These are phyloP conservation scores for Neurospora sp. DNA, from an alignment of 2,329 filamentous ascomycete genomes.

Conservation along the genomic window DNA sequence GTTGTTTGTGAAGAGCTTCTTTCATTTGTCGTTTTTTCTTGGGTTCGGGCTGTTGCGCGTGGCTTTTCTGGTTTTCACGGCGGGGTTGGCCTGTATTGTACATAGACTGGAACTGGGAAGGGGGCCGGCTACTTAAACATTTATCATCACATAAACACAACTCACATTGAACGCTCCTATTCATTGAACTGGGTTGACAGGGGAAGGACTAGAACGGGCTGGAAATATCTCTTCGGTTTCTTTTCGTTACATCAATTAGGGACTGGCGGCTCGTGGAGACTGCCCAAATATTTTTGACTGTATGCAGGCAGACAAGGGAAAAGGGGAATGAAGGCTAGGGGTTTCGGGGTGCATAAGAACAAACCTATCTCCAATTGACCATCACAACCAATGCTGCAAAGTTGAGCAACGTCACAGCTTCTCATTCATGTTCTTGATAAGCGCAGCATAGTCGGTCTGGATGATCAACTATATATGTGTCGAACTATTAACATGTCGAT, in stretches of 20 bases:
- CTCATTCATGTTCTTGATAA: neutral
- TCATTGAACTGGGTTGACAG: neutral
- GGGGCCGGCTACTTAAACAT: neutral
- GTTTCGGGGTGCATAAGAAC: neutral
- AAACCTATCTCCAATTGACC: neutral
- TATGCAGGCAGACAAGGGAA: neutral
- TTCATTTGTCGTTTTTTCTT: conserved; percentile 9
- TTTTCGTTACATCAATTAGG: neutral
- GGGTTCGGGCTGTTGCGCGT: neutral
- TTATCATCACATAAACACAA: neutral
- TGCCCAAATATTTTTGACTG: neutral
- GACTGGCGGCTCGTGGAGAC: neutral
- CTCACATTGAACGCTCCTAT: neutral
- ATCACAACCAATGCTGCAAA: neutral
- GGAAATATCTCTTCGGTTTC: neutral
- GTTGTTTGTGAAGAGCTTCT: conserved; percentile 3
- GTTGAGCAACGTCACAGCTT: neutral
- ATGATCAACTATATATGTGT: neutral
- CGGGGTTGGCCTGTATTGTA: neutral
- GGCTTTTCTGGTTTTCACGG: neutral
- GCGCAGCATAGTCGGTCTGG: neutral
- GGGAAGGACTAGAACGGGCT: no score
- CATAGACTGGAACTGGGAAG: neutral
- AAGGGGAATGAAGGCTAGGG: neutral
- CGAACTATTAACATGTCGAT: neutral